Evolutionary conservation across 179 eudicot species (phyloP).

Genomic region (Heliamphora pulchella): DNA sequence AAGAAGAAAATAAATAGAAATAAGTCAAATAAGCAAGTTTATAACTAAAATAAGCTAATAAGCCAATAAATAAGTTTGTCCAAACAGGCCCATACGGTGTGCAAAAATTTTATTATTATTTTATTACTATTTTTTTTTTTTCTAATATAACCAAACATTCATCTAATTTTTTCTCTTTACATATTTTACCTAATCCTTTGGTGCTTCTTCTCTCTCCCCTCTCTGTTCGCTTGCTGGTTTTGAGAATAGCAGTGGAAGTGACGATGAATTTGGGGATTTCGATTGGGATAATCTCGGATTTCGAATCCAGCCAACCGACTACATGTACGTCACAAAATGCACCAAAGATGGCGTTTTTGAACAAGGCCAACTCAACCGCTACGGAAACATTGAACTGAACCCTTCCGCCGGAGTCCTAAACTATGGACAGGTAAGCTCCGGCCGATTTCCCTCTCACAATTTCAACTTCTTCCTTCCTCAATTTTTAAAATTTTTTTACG

Average conservation of each 20-base stretch:
- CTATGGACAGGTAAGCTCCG: constrained; percentile 51
- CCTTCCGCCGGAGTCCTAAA: constrained; percentile 75
- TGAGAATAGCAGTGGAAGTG: constrained; percentile 15
- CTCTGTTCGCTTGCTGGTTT: too few relatives aligned
- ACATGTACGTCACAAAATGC: constrained; percentile 64
- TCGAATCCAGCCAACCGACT: constrained; percentile 49
- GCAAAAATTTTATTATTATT: neutral
- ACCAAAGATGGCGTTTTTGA: constrained; percentile 30
- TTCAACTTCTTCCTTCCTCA: neutral
- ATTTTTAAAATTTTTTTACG: neutral
- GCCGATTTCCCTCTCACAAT: neutral
- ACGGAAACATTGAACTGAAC: constrained; percentile 60
- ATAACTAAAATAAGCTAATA: too few relatives aligned
- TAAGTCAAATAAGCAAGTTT: too few relatives aligned
- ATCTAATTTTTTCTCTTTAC: too few relatives aligned
- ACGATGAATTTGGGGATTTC: constrained; percentile 33
- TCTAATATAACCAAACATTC: too few relatives aligned
- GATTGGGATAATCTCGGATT: constrained; percentile 77
- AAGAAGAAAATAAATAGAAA: too few relatives aligned
- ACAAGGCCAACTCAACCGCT: constrained; percentile 49
- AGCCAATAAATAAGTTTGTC: too few relatives aligned
- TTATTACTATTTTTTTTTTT: neutral
- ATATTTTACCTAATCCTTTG: too few relatives aligned
- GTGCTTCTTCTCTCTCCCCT: too few relatives aligned
- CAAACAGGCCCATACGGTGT: too few relatives aligned